These are phyloP conservation scores for Cystobasidiaceae sp. DNA, from an alignment of 1,284 basidiomycete species.

Conservation along the genomic window DNA sequence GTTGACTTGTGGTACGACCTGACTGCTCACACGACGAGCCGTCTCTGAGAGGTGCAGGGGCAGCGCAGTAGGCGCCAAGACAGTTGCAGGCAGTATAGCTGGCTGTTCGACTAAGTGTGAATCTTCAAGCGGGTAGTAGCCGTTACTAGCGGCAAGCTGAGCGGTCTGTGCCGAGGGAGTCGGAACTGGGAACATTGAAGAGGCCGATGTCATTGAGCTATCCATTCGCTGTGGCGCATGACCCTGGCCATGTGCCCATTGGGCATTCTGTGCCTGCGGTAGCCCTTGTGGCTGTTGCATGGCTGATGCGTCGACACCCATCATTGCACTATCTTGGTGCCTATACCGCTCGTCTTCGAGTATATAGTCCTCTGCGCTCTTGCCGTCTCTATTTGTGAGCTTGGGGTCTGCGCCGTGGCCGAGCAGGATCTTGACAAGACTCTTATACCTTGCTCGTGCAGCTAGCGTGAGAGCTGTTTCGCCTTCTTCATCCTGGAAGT, in stretches of 20 bases:
- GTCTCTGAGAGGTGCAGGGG: constrained; percentile 80
- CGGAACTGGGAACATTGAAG: background rate
- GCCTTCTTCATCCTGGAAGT: constrained; percentile 98
- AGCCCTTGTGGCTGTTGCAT: background rate
- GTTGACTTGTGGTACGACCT: constrained; percentile 76
- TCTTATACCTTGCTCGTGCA: constrained; percentile 89
- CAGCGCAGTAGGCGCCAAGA: constrained; percentile 44
- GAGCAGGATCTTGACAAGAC: constrained; percentile 91
- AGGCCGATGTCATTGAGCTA: background rate
- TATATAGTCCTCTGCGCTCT: constrained; percentile 98
- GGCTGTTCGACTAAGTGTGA: background rate
- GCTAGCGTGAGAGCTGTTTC: constrained; percentile 97
- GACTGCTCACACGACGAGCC: constrained; percentile 79
- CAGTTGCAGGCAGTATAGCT: background rate
- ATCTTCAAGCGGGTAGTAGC: constrained; percentile 7
- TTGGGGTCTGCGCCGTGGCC: constrained; percentile 97
- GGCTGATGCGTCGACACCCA: background rate
- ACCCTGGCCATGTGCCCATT: background rate
- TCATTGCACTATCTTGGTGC: constrained; percentile 29
- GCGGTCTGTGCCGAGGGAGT: background rate
- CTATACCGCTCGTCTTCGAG: constrained; percentile 97
- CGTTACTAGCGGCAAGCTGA: background rate
- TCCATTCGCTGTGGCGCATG: background rate
- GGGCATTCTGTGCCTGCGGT: background rate
- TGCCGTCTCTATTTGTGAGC: constrained; percentile 89